These are phyloP conservation scores for Leishmania turanica DNA, from an alignment of 208 protist genomes.

Conservation along the genomic window DNA sequence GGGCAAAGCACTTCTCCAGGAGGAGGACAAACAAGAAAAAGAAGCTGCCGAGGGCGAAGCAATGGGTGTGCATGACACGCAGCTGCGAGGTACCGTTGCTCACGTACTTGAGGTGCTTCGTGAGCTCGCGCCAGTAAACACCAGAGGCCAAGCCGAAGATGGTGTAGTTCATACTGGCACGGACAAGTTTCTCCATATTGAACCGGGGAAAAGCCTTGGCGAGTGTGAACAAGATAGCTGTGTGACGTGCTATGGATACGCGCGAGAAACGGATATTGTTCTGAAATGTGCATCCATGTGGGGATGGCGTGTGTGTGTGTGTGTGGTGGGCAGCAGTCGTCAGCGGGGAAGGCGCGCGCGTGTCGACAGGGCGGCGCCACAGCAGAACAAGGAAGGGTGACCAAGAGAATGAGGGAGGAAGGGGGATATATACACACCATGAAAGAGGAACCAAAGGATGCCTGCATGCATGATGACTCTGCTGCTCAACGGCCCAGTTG, in stretches of 20 bases:
- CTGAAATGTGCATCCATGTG: neutral
- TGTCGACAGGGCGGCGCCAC: neutral
- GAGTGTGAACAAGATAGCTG: neutral
- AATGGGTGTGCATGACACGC: conserved; percentile 65
- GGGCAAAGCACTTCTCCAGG: conserved; percentile 56
- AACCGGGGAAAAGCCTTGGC: neutral
- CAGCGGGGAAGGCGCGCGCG: neutral
- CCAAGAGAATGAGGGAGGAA: neutral
- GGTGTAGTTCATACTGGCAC: conserved; percentile 52
- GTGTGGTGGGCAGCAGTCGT: neutral
- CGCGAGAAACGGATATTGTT: neutral
- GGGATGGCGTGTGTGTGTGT: neutral
- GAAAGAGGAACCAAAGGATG: neutral
- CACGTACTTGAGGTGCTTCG: conserved; percentile 34
- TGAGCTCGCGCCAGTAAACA: conserved; percentile 66
- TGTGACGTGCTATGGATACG: neutral
- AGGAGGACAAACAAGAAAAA: conserved; percentile 61
- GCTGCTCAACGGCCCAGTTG: neutral
- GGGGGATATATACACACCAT: neutral
- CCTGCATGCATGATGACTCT: neutral
- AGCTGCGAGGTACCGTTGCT: conserved; percentile 50
- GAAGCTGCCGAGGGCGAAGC: conserved; percentile 62
- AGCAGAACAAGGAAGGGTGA: neutral
- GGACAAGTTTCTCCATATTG: conserved; percentile 50
- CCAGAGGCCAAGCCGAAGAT: conserved; percentile 46